phyloP scores from a whole-genome alignment of 2,329 filamentous ascomycete species.

The Monilinia fructicola region DNA sequence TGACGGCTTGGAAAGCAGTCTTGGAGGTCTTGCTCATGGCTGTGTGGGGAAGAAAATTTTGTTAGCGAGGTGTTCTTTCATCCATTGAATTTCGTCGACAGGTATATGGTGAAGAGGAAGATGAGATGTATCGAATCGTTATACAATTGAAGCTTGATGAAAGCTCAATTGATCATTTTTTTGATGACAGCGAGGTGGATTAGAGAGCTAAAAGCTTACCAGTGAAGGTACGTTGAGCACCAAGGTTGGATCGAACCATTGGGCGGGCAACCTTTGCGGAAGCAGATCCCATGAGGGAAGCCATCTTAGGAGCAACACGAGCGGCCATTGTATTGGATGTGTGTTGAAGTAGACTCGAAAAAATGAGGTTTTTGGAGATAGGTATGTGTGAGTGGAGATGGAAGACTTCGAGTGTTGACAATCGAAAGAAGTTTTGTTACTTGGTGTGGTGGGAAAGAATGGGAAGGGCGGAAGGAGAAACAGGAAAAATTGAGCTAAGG shows the following conservation, averaged over 20 bases:
- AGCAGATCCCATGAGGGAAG: conserved; percentile 62
- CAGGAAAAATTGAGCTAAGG: conserved; percentile 21
- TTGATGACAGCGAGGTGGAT: conserved; percentile 21
- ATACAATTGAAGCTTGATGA: conserved; percentile 18
- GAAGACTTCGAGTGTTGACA: conserved; percentile 21
- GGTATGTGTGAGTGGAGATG: conserved; percentile 22
- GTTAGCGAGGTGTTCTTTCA: conserved; percentile 34
- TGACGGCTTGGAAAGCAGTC: conserved; percentile 46
- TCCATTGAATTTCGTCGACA: conserved; percentile 15
- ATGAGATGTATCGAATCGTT: conserved; percentile 9
- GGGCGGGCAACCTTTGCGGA: conserved; percentile 75
- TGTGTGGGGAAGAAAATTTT: conserved; percentile 37
- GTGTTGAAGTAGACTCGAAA: conserved; percentile 24
- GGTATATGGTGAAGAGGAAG: conserved; percentile 1
- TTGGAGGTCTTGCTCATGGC: conserved; percentile 40
- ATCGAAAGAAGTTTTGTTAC: conserved; percentile 17
- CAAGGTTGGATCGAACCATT: conserved; percentile 63
- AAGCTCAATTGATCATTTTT: conserved; percentile 20
- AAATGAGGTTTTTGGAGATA: conserved; percentile 28
- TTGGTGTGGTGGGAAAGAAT: conserved; percentile 20
- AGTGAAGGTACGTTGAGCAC: conserved; percentile 71
- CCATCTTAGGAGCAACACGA: conserved; percentile 76
- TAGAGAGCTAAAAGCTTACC: conserved; percentile 52
- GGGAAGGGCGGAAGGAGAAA: conserved; percentile 23
- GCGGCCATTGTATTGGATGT: conserved; percentile 73